Evolutionary conservation across 192 early-diverging fungal genomes (phyloP).

Genomic region (Chytriomyces sp.): DNA sequence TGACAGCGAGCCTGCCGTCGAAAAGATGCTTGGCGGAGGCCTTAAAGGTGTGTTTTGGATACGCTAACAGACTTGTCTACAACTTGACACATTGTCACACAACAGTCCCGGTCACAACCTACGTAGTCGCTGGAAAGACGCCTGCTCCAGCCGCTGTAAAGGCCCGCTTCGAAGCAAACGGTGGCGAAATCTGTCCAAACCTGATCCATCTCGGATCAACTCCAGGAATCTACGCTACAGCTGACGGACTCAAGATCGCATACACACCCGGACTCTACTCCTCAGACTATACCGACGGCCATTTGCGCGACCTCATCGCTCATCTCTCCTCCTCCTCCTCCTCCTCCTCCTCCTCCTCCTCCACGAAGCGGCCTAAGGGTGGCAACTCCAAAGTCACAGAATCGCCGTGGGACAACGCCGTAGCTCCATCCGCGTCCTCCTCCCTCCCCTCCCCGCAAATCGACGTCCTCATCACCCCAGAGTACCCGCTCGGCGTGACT

Average conservation of each 20-base stretch:
- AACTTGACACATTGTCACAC: not conserved
- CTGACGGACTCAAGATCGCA: slow-evolving; percentile 64
- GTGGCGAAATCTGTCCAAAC: slow-evolving; percentile 78
- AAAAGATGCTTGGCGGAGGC: slow-evolving; percentile 2
- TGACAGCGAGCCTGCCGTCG: slow-evolving; percentile 22
- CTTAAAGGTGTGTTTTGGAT: slow-evolving; percentile 34
- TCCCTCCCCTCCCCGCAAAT: slow-evolving; percentile 31
- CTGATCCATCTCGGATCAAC: slow-evolving; percentile 64
- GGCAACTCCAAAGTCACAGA: no score
- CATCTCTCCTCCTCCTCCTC: not conserved
- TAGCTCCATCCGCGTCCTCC: no score
- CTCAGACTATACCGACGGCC: slow-evolving; percentile 52
- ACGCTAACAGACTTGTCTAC: no score
- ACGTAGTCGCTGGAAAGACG: slow-evolving; percentile 70
- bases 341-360: not conserved
- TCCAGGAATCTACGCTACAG: slow-evolving; percentile 58
- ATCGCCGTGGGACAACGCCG: not conserved
- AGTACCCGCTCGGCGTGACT: slow-evolving; percentile 67
- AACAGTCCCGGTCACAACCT: slow-evolving; percentile 72
- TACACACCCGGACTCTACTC: slow-evolving; percentile 52
- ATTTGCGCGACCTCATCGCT: slow-evolving; percentile 67
- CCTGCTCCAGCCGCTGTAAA: slow-evolving; percentile 60
- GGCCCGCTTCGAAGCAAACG: slow-evolving; percentile 51
- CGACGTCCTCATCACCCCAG: slow-evolving; percentile 81
- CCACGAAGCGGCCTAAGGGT: no score